Conservation (phyloP, 371 early-diverging fungal species). For the Conidiobolus coronatus region DNA sequence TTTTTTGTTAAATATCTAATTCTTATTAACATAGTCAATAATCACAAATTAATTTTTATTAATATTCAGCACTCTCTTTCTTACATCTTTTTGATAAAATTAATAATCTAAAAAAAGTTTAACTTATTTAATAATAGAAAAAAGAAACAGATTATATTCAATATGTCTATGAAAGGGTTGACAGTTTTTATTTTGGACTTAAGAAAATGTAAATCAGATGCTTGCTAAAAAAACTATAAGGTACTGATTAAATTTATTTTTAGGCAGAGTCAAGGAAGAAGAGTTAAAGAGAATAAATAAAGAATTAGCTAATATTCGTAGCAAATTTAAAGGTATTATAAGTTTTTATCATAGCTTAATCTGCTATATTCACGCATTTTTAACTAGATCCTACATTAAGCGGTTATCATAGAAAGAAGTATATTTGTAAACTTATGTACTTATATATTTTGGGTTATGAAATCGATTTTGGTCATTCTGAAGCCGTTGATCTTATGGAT, state of each 20-base stretch:
- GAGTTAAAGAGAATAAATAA: conserved; percentile 96
- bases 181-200: conserved; percentile 74
- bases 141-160: too few species aligned
- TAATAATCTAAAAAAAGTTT: too few species aligned
- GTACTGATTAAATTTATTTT: background rate
- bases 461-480: conserved; percentile 90
- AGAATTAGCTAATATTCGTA: conserved; percentile 92
- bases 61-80: too few species aligned
- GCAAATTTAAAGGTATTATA: conserved; percentile 78
- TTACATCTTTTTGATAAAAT: too few species aligned
- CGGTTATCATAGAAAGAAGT: conserved; percentile 96
- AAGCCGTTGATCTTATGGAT: conserved; percentile 77
- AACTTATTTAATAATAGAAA: too few species aligned
- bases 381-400: conserved; percentile 54
- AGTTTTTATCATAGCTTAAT: too few species aligned
- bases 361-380: too few species aligned
- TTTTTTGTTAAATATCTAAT: too few species aligned
- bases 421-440: conserved; percentile 91
- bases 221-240: background rate
- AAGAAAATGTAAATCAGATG: conserved; percentile 17
- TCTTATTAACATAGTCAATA: too few species aligned
- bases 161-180: conserved; percentile 45
- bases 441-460: conserved; percentile 97
- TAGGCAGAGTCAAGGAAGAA: conserved; percentile 84
- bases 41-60: too few species aligned